These are phyloP conservation scores for Astragalus membranaceus DNA, from an alignment of 306 rosid species.

Conservation along the genomic window DNA sequence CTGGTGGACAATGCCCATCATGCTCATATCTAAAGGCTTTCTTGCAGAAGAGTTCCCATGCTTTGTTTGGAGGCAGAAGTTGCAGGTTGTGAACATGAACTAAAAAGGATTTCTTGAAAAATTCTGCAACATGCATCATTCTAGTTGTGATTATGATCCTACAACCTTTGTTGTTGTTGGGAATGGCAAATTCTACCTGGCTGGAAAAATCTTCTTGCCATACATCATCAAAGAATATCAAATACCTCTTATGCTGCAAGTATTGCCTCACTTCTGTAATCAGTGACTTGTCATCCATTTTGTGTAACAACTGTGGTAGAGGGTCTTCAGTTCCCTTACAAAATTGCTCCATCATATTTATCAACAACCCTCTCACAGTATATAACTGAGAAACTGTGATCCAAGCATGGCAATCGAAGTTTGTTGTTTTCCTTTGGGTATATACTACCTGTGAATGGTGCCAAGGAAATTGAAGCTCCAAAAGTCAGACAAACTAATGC, in stretches of 20 bases:
- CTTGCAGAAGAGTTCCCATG: background rate
- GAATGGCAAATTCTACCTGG: background rate
- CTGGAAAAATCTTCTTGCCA: background rate
- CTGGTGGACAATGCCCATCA: background rate
- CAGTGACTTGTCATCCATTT: background rate
- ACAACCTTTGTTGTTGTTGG: background rate
- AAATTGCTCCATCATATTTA: background rate
- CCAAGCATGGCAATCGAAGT: background rate
- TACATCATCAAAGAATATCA: background rate
- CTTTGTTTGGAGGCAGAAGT: background rate
- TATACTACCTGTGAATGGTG: background rate
- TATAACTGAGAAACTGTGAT: background rate
- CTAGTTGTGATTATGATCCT: background rate
- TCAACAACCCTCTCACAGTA: background rate
- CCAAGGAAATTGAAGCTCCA: background rate
- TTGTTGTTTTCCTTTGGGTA: background rate
- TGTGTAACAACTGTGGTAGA: background rate
- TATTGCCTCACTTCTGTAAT: background rate
- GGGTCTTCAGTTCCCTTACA: background rate
- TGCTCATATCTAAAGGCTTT: background rate
- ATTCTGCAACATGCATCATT: background rate
- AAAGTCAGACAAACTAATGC: background rate
- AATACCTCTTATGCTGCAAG: background rate
- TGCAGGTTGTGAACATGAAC: background rate
- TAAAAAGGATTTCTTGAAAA: background rate